These are phyloP conservation scores for Cylindrotheca closterium DNA, from an alignment of 108 stramenopile genomes.

Conservation along the genomic window DNA sequence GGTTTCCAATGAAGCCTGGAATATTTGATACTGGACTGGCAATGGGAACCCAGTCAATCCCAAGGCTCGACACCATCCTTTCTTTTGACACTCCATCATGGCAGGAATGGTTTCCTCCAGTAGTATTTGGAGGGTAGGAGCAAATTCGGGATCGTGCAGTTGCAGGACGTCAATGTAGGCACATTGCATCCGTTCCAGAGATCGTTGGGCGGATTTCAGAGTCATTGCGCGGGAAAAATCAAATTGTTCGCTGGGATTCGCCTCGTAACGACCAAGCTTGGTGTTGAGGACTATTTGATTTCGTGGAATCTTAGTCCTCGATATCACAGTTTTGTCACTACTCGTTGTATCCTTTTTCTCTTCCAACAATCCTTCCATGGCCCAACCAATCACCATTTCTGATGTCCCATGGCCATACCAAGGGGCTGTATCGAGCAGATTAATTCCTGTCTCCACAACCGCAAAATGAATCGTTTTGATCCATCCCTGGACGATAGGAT, in stretches of 20 bases:
- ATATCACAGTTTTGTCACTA: conserved; percentile 3
- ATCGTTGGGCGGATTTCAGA: conserved; percentile 63
- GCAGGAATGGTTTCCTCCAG: conserved; percentile 79
- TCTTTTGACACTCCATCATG: conserved; percentile 56
- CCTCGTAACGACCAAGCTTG: conserved; percentile 84
- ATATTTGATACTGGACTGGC: conserved; percentile 76
- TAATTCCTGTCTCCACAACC: conserved; percentile 63
- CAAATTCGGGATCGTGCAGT: conserved; percentile 92
- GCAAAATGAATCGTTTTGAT: conserved; percentile 74
- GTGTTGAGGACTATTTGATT: conserved; percentile 63
- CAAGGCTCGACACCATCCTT: conserved; percentile 72
- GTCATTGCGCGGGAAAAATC: conserved; percentile 83
- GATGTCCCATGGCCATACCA: conserved; percentile 90
- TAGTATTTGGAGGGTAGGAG: conserved; percentile 62
- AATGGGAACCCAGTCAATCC: conserved; percentile 93
- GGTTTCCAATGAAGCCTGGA: conserved; percentile 48
- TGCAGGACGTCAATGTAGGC: conserved; percentile 86
- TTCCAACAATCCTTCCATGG: conserved; percentile 43
- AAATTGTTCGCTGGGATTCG: conserved; percentile 75
- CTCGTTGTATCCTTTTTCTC: conserved; percentile 2
- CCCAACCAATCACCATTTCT: conserved; percentile 82
- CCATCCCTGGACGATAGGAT: conserved; percentile 74
- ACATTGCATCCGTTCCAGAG: conserved; percentile 68
- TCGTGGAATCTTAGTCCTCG: conserved; percentile 35
- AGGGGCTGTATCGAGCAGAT: conserved; percentile 83